Evolutionary conservation across 2,329 filamentous ascomycete species (phyloP).

Genomic region (Monosporascus sp.): DNA sequence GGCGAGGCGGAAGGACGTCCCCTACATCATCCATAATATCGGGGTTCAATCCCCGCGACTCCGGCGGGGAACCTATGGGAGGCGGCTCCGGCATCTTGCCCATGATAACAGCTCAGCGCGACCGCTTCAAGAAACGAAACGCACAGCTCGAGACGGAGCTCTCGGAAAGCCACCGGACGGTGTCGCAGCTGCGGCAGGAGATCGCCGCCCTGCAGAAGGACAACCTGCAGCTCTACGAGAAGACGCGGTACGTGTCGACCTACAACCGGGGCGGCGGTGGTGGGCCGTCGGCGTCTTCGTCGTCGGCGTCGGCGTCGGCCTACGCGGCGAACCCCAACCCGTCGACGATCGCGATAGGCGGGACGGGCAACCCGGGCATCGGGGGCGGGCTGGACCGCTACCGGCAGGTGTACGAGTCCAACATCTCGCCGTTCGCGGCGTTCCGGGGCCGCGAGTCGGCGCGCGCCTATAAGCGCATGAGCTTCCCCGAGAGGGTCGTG

Average conservation of each 20-base stretch:
- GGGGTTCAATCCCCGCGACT: constrained; percentile 72
- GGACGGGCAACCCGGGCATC: constrained; percentile 53
- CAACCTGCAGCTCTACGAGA: constrained; percentile 93
- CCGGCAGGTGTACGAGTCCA: constrained; percentile 86
- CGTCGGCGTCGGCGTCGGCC: constrained; percentile 62
- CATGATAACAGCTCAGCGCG: constrained; percentile 96
- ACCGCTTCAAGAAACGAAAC: constrained; percentile 97
- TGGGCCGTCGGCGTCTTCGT: constrained; percentile 54
- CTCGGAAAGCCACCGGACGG: constrained; percentile 72
- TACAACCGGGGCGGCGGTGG: constrained; percentile 62
- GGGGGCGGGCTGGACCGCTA: constrained; percentile 76
- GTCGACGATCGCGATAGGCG: constrained; percentile 58
- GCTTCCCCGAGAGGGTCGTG: constrained; percentile 79
- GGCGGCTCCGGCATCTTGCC: constrained; percentile 84
- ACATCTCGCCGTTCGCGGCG: constrained; percentile 90
- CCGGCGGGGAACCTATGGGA: constrained; percentile 58
- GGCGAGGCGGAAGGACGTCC: constrained; percentile 66
- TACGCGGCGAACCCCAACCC: constrained; percentile 67
- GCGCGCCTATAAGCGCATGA: constrained; percentile 89
- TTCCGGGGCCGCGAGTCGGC: constrained; percentile 92
- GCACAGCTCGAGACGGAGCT: constrained; percentile 84
- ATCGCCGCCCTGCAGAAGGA: constrained; percentile 90
- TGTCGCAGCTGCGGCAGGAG: constrained; percentile 84
- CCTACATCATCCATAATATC: constrained; percentile 98
- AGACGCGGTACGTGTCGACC: constrained; percentile 91